These are phyloP conservation scores for Chlorella sorokiniana DNA, from an alignment of 139 green algal species.

Conservation along the genomic window DNA sequence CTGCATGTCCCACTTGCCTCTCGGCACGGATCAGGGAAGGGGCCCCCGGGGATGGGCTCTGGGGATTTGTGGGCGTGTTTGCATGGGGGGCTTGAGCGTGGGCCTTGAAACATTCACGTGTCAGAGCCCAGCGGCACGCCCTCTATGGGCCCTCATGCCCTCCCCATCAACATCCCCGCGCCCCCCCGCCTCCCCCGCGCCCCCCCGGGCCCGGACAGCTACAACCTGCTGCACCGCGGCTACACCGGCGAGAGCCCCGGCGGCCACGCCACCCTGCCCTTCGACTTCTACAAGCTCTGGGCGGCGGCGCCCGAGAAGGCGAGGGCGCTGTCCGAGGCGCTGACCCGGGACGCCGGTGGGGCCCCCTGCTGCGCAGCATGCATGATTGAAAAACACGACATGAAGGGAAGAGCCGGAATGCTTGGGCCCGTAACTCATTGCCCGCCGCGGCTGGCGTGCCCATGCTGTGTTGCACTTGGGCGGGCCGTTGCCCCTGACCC, in stretches of 20 bases:
- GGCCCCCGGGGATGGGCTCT: too few relatives aligned
- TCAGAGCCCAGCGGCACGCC: too few relatives aligned
- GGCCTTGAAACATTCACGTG: too few relatives aligned
- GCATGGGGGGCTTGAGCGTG: too few relatives aligned
- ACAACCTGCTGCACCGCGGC: slow-evolving; percentile 74
- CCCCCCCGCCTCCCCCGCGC: not conserved
- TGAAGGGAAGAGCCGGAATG: not conserved
- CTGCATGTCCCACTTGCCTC: too few relatives aligned
- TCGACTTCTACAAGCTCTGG: slow-evolving; percentile 75
- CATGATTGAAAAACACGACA: too few relatives aligned
- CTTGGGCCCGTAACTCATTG: not conserved
- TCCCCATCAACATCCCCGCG: not conserved
- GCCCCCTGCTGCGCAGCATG: not conserved
- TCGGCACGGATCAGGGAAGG: too few relatives aligned
- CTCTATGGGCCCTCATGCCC: not conserved
- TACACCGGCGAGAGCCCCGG: slow-evolving; percentile 56
- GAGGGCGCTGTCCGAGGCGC: slow-evolving; percentile 28
- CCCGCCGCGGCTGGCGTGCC: too few relatives aligned
- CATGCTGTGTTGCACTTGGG: too few relatives aligned
- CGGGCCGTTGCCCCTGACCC: too few relatives aligned
- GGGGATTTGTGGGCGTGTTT: too few relatives aligned
- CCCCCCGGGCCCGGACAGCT: slow-evolving; percentile 22
- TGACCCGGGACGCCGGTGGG: slow-evolving; percentile 46
- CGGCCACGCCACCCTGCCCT: slow-evolving; percentile 61
- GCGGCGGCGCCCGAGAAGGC: slow-evolving; percentile 49